Conservation (phyloP, 2,329 filamentous ascomycete genomes). For the Pseudogymnoascus sp. region DNA sequence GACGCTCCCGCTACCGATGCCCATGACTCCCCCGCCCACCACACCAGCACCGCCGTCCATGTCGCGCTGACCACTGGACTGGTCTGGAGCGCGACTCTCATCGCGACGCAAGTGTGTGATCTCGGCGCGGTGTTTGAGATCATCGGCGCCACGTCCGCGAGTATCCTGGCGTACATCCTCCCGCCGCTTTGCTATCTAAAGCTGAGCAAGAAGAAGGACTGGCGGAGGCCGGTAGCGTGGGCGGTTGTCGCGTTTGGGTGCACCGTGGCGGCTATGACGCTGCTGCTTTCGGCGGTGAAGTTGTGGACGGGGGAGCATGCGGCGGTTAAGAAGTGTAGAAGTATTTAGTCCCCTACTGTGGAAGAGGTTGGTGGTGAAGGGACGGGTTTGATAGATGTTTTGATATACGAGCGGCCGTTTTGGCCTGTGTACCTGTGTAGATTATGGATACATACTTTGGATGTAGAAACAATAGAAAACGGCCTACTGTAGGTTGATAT, state of each 20-base stretch:
- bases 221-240: constrained; percentile 62
- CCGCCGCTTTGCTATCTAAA: constrained; percentile 94
- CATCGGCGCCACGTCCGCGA: constrained; percentile 89
- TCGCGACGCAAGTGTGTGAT: constrained; percentile 84
- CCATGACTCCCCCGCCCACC: constrained; percentile 46
- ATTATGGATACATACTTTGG: background rate
- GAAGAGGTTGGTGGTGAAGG: background rate
- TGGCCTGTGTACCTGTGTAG: background rate
- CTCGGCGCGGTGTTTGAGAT: constrained; percentile 91
- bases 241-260: constrained; percentile 73
- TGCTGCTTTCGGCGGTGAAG: constrained; percentile 2
- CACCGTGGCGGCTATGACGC: constrained; percentile 43
- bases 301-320: background rate
- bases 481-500: background rate
- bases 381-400: background rate
- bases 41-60: constrained; percentile 70
- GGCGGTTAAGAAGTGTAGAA: background rate
- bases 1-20: constrained; percentile 18
- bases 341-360: background rate
- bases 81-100: constrained; percentile 66
- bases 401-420: background rate
- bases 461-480: background rate
- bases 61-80: constrained; percentile 77
- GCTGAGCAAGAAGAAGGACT: constrained; percentile 62
- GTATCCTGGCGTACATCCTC: constrained; percentile 88